These are phyloP conservation scores for Centrapalus pauciflorus DNA, from an alignment of 129 eudicot species.

Conservation along the genomic window DNA sequence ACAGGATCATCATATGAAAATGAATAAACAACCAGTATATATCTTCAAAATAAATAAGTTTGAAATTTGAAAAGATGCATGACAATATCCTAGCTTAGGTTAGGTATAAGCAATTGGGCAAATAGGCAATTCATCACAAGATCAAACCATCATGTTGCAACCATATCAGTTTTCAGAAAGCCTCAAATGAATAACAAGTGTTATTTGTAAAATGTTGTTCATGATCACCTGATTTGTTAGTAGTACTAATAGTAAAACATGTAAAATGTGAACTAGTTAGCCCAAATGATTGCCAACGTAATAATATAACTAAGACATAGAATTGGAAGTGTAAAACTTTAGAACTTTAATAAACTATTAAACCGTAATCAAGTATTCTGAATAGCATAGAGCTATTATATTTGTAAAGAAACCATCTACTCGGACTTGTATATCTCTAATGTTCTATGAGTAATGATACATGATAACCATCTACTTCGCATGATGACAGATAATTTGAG, in stretches of 20 bases:
- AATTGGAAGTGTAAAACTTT: not conserved
- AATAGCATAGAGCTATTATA: not conserved
- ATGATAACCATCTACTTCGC: too few relatives aligned
- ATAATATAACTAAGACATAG: not conserved
- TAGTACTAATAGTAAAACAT: not conserved
- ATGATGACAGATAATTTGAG: too few relatives aligned
- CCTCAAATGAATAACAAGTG: not conserved
- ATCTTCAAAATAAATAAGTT: not conserved
- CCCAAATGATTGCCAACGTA: not conserved
- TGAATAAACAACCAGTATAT: not conserved
- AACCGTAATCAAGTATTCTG: not conserved
- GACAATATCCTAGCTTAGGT: not conserved
- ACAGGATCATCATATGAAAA: not conserved
- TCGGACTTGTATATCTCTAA: too few relatives aligned
- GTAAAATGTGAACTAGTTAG: not conserved
- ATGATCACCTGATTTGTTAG: slow-evolving; percentile 1
- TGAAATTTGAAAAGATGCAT: not conserved
- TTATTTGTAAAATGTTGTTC: not conserved
- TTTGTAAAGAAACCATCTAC: not conserved
- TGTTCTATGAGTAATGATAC: too few relatives aligned
- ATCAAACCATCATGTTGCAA: slow-evolving; percentile 5
- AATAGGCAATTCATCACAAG: not conserved
- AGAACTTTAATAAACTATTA: not conserved
- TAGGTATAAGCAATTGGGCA: too few relatives aligned
- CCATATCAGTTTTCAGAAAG: not conserved